Evolutionary conservation across 2,329 filamentous ascomycete genomes (phyloP).

Genomic region (Penicillium sumatraense): DNA sequence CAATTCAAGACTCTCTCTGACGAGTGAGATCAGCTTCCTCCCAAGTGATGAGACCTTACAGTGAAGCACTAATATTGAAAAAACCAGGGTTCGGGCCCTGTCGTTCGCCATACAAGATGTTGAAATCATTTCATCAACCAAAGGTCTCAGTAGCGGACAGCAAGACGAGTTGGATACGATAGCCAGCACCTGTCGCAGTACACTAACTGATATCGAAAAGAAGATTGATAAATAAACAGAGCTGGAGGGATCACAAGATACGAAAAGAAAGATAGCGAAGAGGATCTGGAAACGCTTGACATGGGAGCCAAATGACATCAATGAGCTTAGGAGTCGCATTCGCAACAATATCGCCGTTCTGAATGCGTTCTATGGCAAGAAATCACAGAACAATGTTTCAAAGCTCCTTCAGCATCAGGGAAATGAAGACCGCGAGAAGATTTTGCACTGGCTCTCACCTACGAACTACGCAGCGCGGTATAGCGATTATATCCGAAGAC

Average conservation of each 20-base stretch:
- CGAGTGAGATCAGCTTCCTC: too few relatives aligned
- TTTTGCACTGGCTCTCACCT: conserved; percentile 1
- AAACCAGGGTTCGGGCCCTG: too few relatives aligned
- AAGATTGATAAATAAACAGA: not conserved
- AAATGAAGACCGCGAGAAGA: not conserved
- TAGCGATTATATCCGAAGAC: not conserved
- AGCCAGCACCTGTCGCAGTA: not conserved
- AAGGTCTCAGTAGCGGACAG: not conserved
- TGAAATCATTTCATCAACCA: not conserved
- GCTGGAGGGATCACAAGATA: not conserved
- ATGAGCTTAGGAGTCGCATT: not conserved
- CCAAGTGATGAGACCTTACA: not conserved
- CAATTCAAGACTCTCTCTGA: conserved; percentile 12
- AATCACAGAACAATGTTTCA: not conserved
- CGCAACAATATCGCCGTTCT: not conserved
- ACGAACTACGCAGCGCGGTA: not conserved
- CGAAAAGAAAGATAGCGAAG: not conserved
- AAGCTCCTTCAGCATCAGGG: not conserved
- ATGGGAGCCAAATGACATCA: not conserved
- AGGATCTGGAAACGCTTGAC: not conserved
- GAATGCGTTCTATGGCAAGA: not conserved
- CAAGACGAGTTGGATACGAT: not conserved
- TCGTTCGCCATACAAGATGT: not conserved
- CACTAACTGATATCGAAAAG: not conserved
- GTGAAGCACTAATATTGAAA: not conserved